phyloP scores from a whole-genome alignment of 23 red algal genomes.

The Gracilaria gracilis region DNA sequence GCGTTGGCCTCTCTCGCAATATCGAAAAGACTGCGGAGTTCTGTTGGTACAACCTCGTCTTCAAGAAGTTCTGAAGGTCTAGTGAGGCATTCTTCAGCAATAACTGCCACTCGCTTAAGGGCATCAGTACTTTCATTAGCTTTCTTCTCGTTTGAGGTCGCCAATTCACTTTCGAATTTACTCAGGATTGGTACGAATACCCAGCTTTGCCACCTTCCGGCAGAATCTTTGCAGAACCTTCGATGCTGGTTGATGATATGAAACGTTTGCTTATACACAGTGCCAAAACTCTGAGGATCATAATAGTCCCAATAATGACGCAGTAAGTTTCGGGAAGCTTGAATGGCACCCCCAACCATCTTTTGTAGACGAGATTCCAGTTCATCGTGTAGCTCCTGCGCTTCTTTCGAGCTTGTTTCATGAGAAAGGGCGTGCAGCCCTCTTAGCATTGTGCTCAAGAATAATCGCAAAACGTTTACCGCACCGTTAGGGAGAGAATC shows the following conservation, averaged over 20 bases:
- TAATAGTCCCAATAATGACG: conserved; percentile 9
- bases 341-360: conserved; percentile 42
- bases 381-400: background rate
- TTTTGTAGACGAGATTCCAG: conserved; percentile 26
- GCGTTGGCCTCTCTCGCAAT: conserved; percentile 36
- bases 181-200: conserved; percentile 26
- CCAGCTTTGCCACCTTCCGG: conserved; percentile 10
- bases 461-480: background rate
- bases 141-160: background rate
- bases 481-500: background rate
- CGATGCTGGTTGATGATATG: background rate
- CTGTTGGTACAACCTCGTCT: background rate
- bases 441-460: background rate
- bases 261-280: conserved; percentile 12
- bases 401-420: background rate
- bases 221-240: conserved; percentile 15
- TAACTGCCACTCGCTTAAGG: background rate
- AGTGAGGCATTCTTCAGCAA: background rate
- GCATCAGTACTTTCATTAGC: background rate
- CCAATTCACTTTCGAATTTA: conserved; percentile 19
- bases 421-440: background rate
- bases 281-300: conserved; percentile 12
- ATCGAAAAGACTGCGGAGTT: conserved; percentile 28
- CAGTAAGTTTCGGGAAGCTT: conserved; percentile 23
- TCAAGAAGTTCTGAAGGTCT: background rate